Conservation (phyloP, 257 asterid genomes). For the Solanum chilense region DNA sequence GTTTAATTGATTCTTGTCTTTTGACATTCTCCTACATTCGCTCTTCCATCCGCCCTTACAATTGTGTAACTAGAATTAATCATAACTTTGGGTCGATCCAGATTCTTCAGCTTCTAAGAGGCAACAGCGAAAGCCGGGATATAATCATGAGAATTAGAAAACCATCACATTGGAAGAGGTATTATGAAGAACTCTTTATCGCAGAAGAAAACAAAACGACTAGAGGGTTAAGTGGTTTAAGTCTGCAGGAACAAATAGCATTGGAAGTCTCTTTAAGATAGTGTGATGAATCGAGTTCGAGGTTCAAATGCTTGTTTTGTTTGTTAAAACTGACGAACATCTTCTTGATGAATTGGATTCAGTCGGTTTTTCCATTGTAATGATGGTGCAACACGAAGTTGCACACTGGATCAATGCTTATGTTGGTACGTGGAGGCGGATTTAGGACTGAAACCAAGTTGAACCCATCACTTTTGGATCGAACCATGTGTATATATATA, state of each 20-base stretch:
- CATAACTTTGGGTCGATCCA: constrained; percentile 8
- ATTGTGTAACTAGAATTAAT: neutral
- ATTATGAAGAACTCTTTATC: constrained; percentile 70
- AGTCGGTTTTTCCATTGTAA: neutral
- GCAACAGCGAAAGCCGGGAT: constrained; percentile 76
- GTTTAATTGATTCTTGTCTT: neutral
- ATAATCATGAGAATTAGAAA: constrained; percentile 51
- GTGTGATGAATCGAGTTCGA: neutral
- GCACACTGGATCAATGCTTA: neutral
- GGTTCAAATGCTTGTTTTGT: neutral
- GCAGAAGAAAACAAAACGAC: constrained; percentile 38
- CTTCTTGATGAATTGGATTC: neutral
- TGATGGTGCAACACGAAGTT: neutral
- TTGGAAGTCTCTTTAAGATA: constrained; percentile 16
- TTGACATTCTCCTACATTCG: neutral
- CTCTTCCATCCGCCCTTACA: neutral
- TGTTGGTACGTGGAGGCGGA: neutral
- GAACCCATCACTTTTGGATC: neutral
- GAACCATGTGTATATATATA: neutral
- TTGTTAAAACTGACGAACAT: neutral
- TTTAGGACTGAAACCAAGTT: neutral
- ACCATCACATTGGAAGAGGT: constrained; percentile 79
- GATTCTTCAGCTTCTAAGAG: constrained; percentile 74
- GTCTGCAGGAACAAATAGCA: constrained; percentile 15
- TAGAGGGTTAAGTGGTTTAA: constrained; percentile 5